Conservation (phyloP, 805 yeast species). For the Isabelozyma gotoi region DNA sequence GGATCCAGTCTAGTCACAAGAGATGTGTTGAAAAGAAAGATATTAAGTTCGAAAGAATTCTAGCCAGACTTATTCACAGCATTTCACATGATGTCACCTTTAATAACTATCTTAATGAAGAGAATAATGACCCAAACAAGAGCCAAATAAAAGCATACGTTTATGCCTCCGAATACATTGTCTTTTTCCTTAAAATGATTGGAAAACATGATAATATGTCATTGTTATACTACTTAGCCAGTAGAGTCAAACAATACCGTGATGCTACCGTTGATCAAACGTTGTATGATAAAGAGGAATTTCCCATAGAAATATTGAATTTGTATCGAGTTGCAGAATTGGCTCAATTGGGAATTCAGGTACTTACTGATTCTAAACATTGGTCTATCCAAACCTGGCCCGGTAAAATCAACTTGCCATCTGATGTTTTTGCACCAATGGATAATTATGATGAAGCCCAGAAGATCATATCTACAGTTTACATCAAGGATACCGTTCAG, state of each 20-base stretch:
- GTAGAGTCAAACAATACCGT: slow-evolving; percentile 74
- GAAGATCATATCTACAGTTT: slow-evolving; percentile 51
- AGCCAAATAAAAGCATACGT: slow-evolving; percentile 42
- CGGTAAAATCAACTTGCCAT: slow-evolving; percentile 66
- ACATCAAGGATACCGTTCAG: slow-evolving; percentile 49
- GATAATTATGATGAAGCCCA: slow-evolving; percentile 58
- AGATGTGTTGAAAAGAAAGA: slow-evolving; percentile 33
- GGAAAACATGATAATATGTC: slow-evolving; percentile 69
- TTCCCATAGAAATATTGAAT: slow-evolving; percentile 29
- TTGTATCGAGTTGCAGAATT: slow-evolving; percentile 73
- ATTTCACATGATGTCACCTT: slow-evolving; percentile 59
- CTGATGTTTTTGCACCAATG: slow-evolving; percentile 70
- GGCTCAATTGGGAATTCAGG: slow-evolving; percentile 63
- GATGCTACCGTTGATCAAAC: slow-evolving; percentile 49
- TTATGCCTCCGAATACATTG: slow-evolving; percentile 59
- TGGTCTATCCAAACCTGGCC: slow-evolving; percentile 85
- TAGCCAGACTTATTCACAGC: slow-evolving; percentile 66
- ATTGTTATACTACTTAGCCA: slow-evolving; percentile 70
- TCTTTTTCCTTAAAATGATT: slow-evolving; percentile 58
- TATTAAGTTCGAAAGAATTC: slow-evolving; percentile 61
- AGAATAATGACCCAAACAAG: slow-evolving; percentile 11
- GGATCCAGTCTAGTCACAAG: slow-evolving; percentile 65
- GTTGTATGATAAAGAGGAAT: slow-evolving; percentile 18
- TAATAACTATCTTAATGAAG: slow-evolving; percentile 51
- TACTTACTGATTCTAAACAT: slow-evolving; percentile 51